A percentile compares a stretch with the other conserved stretches of the same genome.
These are phyloP conservation scores for Fomitopsis pinicola DNA, from an alignment of 1,284 basidiomycete species.

Conservation along the genomic window DNA sequence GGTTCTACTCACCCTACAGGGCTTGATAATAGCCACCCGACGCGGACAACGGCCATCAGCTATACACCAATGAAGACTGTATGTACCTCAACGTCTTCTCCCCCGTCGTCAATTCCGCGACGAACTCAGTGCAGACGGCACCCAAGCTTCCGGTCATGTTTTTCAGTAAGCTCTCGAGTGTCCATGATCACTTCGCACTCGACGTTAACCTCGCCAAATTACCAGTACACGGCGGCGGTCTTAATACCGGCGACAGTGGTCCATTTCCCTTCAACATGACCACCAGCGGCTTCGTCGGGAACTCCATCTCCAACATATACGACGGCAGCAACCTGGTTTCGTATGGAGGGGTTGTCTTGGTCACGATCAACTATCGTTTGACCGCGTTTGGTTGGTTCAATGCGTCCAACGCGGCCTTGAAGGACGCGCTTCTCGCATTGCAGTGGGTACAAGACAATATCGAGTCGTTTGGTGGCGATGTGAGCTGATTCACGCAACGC, in stretches of 20 bases:
- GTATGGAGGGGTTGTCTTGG: slow-evolving; percentile 12
- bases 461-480: slow-evolving; percentile 12
- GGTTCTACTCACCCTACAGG: background rate
- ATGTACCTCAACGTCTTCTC: slow-evolving; percentile 10
- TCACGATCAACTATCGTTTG: slow-evolving; percentile 11
- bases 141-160: slow-evolving; percentile 13
- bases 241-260: slow-evolving; percentile 13
- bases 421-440: slow-evolving; percentile 9
- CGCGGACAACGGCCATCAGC: slow-evolving; percentile 9
- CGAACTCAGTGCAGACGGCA: background rate
- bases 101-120: slow-evolving; percentile 8
- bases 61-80: slow-evolving; percentile 8
- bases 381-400: slow-evolving; percentile 14
- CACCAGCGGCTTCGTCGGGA: slow-evolving; percentile 10
- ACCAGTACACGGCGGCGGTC: slow-evolving; percentile 11
- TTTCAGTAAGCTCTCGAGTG: slow-evolving; percentile 6
- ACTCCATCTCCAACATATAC: slow-evolving; percentile 11
- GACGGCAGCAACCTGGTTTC: slow-evolving; percentile 13
- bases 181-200: background rate
- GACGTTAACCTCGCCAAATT: background rate
- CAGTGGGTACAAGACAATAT: slow-evolving; percentile 14
- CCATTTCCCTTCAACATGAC: slow-evolving; percentile 13
- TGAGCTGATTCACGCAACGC: background rate
- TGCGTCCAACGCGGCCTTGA: slow-evolving; percentile 11
- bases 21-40: slow-evolving; percentile 6